Base-by-base conservation (phyloP, 2,329 filamentous ascomycete genomes). In the Colletotrichum tanaceti region DNA sequence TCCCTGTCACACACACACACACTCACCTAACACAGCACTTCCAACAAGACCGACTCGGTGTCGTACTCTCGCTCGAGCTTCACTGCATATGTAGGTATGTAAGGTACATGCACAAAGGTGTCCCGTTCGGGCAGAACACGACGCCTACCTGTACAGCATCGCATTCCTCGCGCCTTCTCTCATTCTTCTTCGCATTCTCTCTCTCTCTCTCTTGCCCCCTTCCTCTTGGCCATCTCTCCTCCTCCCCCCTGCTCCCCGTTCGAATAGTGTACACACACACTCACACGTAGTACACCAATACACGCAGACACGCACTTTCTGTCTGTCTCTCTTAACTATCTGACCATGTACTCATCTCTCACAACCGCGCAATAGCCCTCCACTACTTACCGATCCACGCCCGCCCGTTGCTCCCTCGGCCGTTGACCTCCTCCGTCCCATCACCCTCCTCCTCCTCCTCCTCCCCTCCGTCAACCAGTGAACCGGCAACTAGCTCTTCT, bases 101-200 rank as follows among this genome's bases (percentile, higher is more conserved):
- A n/a, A n/a, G n/a, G n/a, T n/a, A n/a, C 53, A 67, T 67, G 64
- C 64, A 65, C n/a, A 58, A 60, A 41, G 57, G 28, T 28, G 7
- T 28, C 28, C 28, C n/a, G 28, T 14, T 54, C 43, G 60, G 39
- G 47, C 61, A 39, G 35, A 55, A 64, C 53, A 58, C 38, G 53
- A 58, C 61, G 18, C 28, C 28, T 28, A 28, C 28, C n/a, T n/a
- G 5, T 3, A 28, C 24, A 53, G 22, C 39, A 43, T 28, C 46
- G 65, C 62, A 65, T 68, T 65, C 65, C 62, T 59, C 28, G 49
- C 62, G 50, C 49, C 65, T 68, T 68, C 65, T 68, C 47, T 39
- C 41, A 55, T 43, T 59, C 54, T 68, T 68, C 65, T 38, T 59
- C 65, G 35, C 62, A 57, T 68, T 65, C 54, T 54, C 61, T 65